Percentiles rank a stretch among this genome's conserved stretches.
Conservation (phyloP, 495 filamentous ascomycete genomes). For the Trichoderma gamsii region DNA sequence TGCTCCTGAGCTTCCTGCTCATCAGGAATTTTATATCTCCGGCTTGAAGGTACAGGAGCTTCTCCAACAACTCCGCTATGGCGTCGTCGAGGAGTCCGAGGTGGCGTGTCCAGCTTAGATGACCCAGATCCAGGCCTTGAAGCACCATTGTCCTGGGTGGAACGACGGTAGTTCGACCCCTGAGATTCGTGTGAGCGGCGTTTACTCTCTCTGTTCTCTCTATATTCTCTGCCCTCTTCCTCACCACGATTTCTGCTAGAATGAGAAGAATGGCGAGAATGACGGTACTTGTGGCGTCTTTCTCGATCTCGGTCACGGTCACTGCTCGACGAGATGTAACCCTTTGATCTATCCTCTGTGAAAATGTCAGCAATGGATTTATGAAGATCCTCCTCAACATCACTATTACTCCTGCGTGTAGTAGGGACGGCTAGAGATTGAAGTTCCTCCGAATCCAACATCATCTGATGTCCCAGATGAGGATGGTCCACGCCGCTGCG, state of each 20-base stretch:
- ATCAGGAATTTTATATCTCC: conserved; percentile 25
- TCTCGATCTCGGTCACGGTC: conserved; percentile 20
- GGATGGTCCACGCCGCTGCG: conserved; percentile 2
- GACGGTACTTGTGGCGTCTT: conserved; percentile 24
- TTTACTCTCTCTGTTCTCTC: conserved; percentile 8
- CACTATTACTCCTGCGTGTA: conserved; percentile 8
- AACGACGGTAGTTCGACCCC: conserved; percentile 3
- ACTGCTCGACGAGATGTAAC: conserved; percentile 17
- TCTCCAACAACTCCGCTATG: conserved; percentile 25
- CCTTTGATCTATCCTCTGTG: conserved; percentile 30
- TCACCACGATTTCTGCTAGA: conserved; percentile 14
- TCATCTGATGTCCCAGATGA: conserved; percentile 8
- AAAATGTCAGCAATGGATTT: conserved; percentile 29
- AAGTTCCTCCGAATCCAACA: conserved; percentile 15
- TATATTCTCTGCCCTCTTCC: conserved; percentile 13
- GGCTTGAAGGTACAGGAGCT: conserved; percentile 21
- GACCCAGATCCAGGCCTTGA: conserved; percentile 7
- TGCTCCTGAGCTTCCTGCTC: conserved; percentile 29
- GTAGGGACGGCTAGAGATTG: conserved; percentile 12
- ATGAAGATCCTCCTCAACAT: conserved; percentile 13
- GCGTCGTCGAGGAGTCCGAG: conserved; percentile 20
- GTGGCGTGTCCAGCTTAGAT: conserved; percentile 16
- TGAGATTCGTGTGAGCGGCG: conserved; percentile 6
- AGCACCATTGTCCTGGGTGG: background rate
- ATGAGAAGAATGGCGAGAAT: conserved; percentile 19